Conservation (phyloP, 2,329 filamentous ascomycete genomes). For the Cordyceps cateniannulata region DNA sequence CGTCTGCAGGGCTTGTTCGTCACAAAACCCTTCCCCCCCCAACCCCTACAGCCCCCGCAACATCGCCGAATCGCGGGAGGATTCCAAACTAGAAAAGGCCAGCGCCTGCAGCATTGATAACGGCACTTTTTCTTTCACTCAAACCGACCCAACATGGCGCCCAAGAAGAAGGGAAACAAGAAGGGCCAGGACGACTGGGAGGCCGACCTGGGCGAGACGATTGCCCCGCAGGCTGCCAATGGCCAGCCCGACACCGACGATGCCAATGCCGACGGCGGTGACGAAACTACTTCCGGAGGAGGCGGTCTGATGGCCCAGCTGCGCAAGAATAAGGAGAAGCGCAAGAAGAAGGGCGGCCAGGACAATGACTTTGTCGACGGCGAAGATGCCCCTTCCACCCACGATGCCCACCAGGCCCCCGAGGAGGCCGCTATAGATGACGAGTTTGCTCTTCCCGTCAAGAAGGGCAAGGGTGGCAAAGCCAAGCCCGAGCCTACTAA, state of each 20-base stretch:
- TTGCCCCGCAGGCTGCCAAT: slow-evolving; percentile 53
- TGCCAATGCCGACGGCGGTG: slow-evolving; percentile 42
- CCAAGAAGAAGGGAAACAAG: slow-evolving; percentile 91
- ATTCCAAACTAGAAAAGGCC: background rate
- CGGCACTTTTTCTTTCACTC: background rate
- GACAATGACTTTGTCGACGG: slow-evolving; percentile 66
- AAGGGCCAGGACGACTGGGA: slow-evolving; percentile 89
- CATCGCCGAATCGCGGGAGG: slow-evolving; percentile 5
- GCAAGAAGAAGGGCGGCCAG: slow-evolving; percentile 76
- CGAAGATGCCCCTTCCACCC: slow-evolving; percentile 44
- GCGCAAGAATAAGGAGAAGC: slow-evolving; percentile 77
- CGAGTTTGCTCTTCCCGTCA: slow-evolving; percentile 76
- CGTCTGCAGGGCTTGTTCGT: background rate
- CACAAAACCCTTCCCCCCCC: background rate
- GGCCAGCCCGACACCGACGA: slow-evolving; percentile 35
- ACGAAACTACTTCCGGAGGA: slow-evolving; percentile 48
- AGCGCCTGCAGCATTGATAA: background rate
- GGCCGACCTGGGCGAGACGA: slow-evolving; percentile 76
- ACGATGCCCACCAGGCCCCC: slow-evolving; percentile 59
- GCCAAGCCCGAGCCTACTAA: slow-evolving; percentile 36
- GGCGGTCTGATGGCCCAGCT: slow-evolving; percentile 73
- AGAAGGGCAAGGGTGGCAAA: slow-evolving; percentile 60
- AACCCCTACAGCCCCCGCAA: slow-evolving; percentile 5
- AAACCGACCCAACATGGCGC: slow-evolving; percentile 61
- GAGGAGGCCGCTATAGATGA: slow-evolving; percentile 78